These are phyloP conservation scores for Coelastrella sp. DNA, from an alignment of 139 green algal species.

Conservation along the genomic window DNA sequence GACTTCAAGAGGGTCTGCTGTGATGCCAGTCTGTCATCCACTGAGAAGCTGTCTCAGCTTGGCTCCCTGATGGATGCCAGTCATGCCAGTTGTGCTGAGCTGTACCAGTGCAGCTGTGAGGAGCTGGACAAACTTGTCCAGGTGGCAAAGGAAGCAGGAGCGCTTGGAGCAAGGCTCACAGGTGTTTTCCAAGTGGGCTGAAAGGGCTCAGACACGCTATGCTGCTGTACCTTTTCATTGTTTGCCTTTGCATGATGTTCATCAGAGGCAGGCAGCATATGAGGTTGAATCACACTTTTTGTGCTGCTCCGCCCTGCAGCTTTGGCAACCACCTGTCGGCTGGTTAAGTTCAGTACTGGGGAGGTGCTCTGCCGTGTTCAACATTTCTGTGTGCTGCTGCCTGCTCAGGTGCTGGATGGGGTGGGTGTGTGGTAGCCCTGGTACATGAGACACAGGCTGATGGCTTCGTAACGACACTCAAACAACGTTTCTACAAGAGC, in stretches of 20 bases:
- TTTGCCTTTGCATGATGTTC: background rate
- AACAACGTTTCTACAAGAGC: constrained; percentile 52
- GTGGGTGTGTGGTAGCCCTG: constrained; percentile 92
- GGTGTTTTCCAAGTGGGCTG: constrained; percentile 42
- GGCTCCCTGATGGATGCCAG: constrained; percentile 89
- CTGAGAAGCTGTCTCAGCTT: constrained; percentile 69
- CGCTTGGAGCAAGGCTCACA: constrained; percentile 88
- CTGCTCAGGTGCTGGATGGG: constrained; percentile 87
- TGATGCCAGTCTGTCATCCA: background rate
- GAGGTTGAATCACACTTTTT: background rate
- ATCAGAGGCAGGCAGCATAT: too few species aligned
- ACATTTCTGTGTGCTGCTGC: background rate
- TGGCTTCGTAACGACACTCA: constrained; percentile 67
- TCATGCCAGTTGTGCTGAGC: constrained; percentile 85
- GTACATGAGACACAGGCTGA: constrained; percentile 62
- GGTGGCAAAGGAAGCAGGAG: constrained; percentile 69
- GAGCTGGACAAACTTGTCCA: constrained; percentile 93
- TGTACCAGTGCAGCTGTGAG: constrained; percentile 93
- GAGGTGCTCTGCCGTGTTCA: background rate
- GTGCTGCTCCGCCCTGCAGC: background rate
- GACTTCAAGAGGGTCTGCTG: constrained; percentile 75
- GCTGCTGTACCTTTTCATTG: too few species aligned
- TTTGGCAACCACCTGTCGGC: too few species aligned
- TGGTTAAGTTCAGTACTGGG: too few species aligned
- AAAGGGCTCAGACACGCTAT: background rate